Evolutionary conservation across 2,329 filamentous ascomycete species (phyloP), one percentile per base, ranked within the genome.

Genomic region (Aureobasidium pullulans): DNA sequence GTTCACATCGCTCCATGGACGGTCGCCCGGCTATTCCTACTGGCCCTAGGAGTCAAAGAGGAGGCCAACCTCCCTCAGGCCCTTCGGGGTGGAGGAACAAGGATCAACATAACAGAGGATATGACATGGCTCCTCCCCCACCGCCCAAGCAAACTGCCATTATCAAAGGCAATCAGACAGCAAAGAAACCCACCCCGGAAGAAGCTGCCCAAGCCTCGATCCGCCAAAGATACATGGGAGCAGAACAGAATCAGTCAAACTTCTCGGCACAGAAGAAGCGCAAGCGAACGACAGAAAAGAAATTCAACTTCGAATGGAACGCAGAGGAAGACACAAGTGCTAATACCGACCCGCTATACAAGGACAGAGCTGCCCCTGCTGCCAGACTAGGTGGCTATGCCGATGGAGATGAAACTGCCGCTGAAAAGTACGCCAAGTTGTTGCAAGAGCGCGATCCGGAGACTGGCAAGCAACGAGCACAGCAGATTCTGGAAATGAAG

Each of bases 281-380:
- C 60, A 88, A 89, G 76, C 83, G 93, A 62, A 96, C 91, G 1
- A 94, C 90, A 1, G 93, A 96, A 69, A 90, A 92, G 75, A 97
- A 99, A 72, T 99, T 99, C 78, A 99, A 96, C 68, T 99, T 99
- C 68, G 94, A 96, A 67, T 99, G 94, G 94, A 95, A 96, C 66
- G 83, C 85, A 1, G 89, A 95, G 62, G 94, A 99, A 70, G 94
- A 99, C 72, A 99, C 94, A 0, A 93, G 87, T 64, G 82, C 79
- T 2, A 87, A 90, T 66, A 88, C 91, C 70, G 92, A 96, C 66
- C 88, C 89, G 0, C 80, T 94, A 40, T 95, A 96, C 71, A 81
- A 87, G 53, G 77, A 84, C 29, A 80, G 83, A 40, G 79, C 84
- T 3, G 83, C 88, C 63, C 81, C 84, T 4, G 79, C 86, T 57